Base-by-base conservation (phyloP, 2,329 filamentous ascomycete genomes). In the Cladosporium sp. region DNA sequence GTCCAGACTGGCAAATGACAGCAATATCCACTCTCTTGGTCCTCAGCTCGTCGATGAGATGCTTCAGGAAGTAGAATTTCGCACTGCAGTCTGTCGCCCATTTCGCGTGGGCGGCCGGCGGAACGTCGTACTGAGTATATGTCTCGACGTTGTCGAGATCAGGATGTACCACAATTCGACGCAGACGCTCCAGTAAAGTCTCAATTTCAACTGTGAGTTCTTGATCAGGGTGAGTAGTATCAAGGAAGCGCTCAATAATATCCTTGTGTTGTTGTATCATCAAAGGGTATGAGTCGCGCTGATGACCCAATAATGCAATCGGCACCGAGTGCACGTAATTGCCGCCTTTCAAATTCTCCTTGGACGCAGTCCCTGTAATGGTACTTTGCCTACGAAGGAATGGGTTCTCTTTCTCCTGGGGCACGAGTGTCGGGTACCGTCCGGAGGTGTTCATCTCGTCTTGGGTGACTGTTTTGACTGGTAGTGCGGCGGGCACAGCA, bases 41-140 rank as follows among this genome's bases (percentile, higher is more conserved):
- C 7, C 66, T 64, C 3, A 74, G 45, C 7, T 59, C 58, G 1
- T 69, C 62, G 3, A 75, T 54, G 2, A 75, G 60, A 19, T 66
- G 61, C 15, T 67, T 63, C 15, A 76, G 52, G 55, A 76, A 75
- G 3, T 62, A 61, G 52, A 75, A 75, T 56, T 75, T 75, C 5
- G 66, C 62, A 42, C 73, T 74, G 58, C 66, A 69, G 15, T 66
- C 63, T 14, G 67, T 60, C 38, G 72, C 69, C 73, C 73, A 75
- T 37, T 69, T 61, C 1, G 69, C 70, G 45, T 72, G 68, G 19
- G 63, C 52, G 14, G 64, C 61, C 6, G 64, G 64, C 20, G 60
- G 61, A 1, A 67, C 63, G 22, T 65, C 64, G 54, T 63, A 64
- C 56, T 70, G 70, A 1, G 68, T 69, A 11, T 67, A 51, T 0